Conservation (phyloP, 2,329 filamentous ascomycete genomes). For the Albifimbria verrucaria region DNA sequence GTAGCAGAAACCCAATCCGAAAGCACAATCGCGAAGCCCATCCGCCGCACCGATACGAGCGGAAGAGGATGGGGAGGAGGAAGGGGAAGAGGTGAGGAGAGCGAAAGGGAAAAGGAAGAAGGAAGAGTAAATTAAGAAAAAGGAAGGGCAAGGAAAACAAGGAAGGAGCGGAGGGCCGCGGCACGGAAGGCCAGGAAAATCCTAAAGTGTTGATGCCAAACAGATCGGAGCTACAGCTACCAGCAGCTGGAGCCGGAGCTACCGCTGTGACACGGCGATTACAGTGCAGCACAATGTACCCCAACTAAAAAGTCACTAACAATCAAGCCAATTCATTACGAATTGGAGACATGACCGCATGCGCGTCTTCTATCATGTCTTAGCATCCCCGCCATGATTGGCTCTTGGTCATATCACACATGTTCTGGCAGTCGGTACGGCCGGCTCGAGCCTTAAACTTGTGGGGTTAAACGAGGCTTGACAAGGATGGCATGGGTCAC, state of each 20-base stretch:
- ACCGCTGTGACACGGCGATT: no score
- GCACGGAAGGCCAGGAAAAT: not conserved
- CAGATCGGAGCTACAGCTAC: not conserved
- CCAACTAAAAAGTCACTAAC: no score
- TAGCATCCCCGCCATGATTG: not conserved
- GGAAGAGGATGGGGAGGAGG: not conserved
- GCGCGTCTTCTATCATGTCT: not conserved
- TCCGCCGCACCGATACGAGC: slow-evolving; percentile 15
- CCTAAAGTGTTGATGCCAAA: not conserved
- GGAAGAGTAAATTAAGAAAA: not conserved
- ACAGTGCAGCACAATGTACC: no score
- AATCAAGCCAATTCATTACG: no score
- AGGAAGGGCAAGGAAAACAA: not conserved
- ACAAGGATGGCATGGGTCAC: no score
- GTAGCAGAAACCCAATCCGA: slow-evolving; percentile 7
- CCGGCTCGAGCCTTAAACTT: no score
- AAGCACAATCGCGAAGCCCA: slow-evolving; percentile 18
- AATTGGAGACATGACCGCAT: not conserved
- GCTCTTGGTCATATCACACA: not conserved
- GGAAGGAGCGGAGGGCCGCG: no score
- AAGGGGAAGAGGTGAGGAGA: not conserved
- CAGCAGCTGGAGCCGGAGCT: no score
- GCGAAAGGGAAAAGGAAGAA: not conserved
- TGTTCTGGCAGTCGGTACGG: no score
- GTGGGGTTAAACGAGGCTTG: no score